Percentiles rank a stretch among this genome's conserved stretches.
Evolutionary conservation across 805 yeast species (phyloP).

Genomic region (Nematodospora valgi): DNA sequence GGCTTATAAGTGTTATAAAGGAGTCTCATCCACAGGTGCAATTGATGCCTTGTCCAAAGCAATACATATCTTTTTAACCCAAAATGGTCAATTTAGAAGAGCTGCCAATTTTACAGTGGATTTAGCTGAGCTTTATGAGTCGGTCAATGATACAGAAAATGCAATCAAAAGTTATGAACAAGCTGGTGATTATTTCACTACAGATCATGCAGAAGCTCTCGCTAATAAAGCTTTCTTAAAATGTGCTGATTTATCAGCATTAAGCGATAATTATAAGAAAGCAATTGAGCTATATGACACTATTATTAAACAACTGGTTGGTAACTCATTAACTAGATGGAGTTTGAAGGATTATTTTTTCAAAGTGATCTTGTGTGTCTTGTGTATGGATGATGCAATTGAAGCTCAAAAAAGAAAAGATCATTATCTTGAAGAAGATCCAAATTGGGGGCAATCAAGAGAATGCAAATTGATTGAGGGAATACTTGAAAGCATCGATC

Average conservation of each 20-base stretch:
- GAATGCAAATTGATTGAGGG: conserved; percentile 69
- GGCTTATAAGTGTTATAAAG: conserved; percentile 82
- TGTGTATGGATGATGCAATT: conserved; percentile 82
- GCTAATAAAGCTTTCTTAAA: conserved; percentile 84
- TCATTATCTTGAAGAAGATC: conserved; percentile 66
- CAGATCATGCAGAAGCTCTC: conserved; percentile 90
- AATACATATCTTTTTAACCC: conserved; percentile 71
- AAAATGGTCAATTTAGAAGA: conserved; percentile 91
- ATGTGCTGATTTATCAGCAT: conserved; percentile 84
- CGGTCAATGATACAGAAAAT: conserved; percentile 56
- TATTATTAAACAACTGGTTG: conserved; percentile 71
- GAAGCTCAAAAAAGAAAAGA: conserved; percentile 76
- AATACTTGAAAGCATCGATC: conserved; percentile 68
- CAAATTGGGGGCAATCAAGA: conserved; percentile 68
- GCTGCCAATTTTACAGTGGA: conserved; percentile 94
- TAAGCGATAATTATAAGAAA: conserved; percentile 59
- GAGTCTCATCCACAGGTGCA: conserved; percentile 70
- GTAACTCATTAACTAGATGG: conserved; percentile 81
- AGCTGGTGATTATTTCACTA: conserved; percentile 94
- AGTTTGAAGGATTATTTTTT: conserved; percentile 87
- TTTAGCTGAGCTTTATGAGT: conserved; percentile 82
- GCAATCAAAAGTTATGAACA: conserved; percentile 81
- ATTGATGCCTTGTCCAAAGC: conserved; percentile 76
- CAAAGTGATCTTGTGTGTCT: conserved; percentile 75
- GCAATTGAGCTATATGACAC: conserved; percentile 78